Evolutionary conservation across 495 filamentous ascomycete genomes (phyloP), one percentile per base, ranked within the genome.

Genomic region (Talaromyces ruber): DNA sequence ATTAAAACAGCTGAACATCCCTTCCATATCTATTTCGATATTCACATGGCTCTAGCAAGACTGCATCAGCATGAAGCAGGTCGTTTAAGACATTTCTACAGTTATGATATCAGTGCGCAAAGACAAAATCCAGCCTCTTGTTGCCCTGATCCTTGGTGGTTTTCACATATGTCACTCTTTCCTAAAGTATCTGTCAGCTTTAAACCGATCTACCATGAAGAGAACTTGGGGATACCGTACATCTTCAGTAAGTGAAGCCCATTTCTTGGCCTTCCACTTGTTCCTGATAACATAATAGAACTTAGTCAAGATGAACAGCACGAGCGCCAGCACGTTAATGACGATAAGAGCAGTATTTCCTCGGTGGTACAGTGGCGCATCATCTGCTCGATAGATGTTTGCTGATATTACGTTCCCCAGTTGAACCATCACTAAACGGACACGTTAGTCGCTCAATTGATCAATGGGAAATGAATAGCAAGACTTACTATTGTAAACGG

Each of bases 351-450:
- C 66, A 16, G 68, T 73, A 66, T 86, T 86, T 0, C 83, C 82
- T 14, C 75, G 70, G 22, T 64, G 62, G 37, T 75, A 84, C 25
- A 81, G 66, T 1, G 82, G 82, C 58, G 74, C 71, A 64, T 86
- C 83, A 39, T 82, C 80, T n/a, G 76, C 76, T 39, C 81, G 74
- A 66, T 85, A 86, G 45, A 85, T 79, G 63, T 84, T 83, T 56
- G 66, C 71, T 0, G 72, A 71, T 61, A 84, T 79, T 30, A 84
- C 80, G 47, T 75, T 80, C 4, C 79, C 78, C 5, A 71, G 62
- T 61, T 81, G 78, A 2, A 79, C 76, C 29, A 65, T 72, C 78
- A 79, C 67, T 67, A 18, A 57, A 22, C 6, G 11, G 12, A 9
- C 5, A 4, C 16, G 45, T 53, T 50, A 43, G 29, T 22, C 4